phyloP scores from a whole-genome alignment of 23 red algal genomes.

The Gracilaria gracilis region DNA sequence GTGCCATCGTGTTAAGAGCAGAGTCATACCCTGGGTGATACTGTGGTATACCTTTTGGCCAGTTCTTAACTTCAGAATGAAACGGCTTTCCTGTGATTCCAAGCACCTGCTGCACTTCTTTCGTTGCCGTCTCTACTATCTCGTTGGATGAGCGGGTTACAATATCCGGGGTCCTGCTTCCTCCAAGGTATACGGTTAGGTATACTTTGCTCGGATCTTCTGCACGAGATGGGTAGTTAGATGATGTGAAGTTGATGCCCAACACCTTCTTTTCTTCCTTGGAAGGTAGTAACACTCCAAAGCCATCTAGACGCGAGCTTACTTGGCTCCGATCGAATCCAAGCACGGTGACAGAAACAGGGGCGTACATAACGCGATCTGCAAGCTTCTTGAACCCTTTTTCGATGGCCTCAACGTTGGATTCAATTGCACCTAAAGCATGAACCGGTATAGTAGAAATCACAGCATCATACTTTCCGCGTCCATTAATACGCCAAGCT shows the following conservation, averaged over 20 bases:
- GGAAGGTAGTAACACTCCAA: constrained; percentile 65
- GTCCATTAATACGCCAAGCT: constrained; percentile 57
- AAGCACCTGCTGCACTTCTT: constrained; percentile 55
- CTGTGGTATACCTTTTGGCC: constrained; percentile 62
- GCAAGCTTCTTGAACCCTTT: constrained; percentile 50
- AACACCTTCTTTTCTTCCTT: constrained; percentile 56
- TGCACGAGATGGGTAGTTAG: constrained; percentile 32
- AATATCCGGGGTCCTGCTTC: constrained; percentile 55
- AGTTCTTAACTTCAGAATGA: constrained; percentile 56
- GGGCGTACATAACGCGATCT: constrained; percentile 47
- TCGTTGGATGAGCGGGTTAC: constrained; percentile 12
- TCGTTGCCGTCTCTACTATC: constrained; percentile 41
- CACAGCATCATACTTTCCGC: constrained; percentile 69
- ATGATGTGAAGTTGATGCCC: constrained; percentile 75
- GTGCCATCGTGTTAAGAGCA: constrained; percentile 56
- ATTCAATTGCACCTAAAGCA: constrained; percentile 3
- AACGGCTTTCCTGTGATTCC: constrained; percentile 55
- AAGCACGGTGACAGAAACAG: constrained; percentile 61
- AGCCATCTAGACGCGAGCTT: constrained; percentile 50
- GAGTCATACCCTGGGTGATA: constrained; percentile 55
- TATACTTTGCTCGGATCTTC: constrained; percentile 47
- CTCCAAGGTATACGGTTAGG: constrained; percentile 71
- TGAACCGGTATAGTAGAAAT: constrained; percentile 70
- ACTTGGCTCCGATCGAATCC: constrained; percentile 71
- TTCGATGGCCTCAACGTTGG: constrained; percentile 33